phyloP scores from a whole-genome alignment of 805 yeast species.

The Maudiozyma serrabonitensis region DNA sequence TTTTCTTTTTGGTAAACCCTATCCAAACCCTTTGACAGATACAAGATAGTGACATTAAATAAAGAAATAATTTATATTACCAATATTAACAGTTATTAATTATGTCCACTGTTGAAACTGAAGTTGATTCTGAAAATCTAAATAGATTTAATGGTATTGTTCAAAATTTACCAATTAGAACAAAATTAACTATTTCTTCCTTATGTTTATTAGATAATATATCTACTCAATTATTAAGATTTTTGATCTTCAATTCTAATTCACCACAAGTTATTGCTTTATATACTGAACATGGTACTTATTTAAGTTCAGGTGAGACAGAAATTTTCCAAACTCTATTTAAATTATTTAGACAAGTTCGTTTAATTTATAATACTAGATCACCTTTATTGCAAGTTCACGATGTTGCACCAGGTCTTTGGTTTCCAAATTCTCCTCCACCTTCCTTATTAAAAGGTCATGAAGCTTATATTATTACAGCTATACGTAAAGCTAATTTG shows the following conservation, averaged over 20 bases:
- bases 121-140: constrained; percentile 12
- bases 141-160: constrained; percentile 18
- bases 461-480: constrained; percentile 36
- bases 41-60: too few relatives aligned
- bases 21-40: background rate
- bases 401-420: constrained; percentile 61
- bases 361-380: constrained; percentile 53
- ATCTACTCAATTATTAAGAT: constrained; percentile 67
- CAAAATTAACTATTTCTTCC: constrained; percentile 56
- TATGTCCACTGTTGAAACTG: constrained; percentile 2
- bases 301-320: constrained; percentile 47
- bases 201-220: constrained; percentile 73
- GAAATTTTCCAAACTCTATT: constrained; percentile 52
- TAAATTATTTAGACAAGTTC: constrained; percentile 71
- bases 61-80: background rate
- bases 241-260: constrained; percentile 56
- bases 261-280: constrained; percentile 51
- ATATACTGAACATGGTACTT: constrained; percentile 44
- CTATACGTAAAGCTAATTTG: constrained; percentile 74
- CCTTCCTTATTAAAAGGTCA: constrained; percentile 49
- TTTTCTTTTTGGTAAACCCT: background rate
- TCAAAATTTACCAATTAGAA: constrained; percentile 33
- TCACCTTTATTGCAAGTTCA: constrained; percentile 65
- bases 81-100: background rate
- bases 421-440: constrained; percentile 53